phyloP scores from a whole-genome alignment of 768 basidiomycete species.

The Hemileccinum rubropunctum region DNA sequence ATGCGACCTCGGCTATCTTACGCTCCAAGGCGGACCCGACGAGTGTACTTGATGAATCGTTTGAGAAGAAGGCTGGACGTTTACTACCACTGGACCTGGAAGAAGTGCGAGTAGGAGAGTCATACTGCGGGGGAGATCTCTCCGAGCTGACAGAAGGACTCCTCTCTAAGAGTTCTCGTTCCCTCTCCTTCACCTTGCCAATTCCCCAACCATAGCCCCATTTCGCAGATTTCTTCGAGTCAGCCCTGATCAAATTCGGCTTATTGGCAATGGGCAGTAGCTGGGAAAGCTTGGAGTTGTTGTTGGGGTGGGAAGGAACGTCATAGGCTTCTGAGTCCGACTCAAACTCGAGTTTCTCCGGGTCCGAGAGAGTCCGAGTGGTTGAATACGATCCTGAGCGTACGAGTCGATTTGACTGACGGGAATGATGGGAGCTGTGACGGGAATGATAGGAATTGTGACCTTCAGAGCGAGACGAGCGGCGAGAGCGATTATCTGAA shows the following conservation, averaged over 20 bases:
- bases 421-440: slow-evolving; percentile 22
- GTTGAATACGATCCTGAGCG: slow-evolving; percentile 45
- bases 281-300: slow-evolving; percentile 41
- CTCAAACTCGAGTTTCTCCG: slow-evolving; percentile 53
- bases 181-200: slow-evolving; percentile 52
- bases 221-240: slow-evolving; percentile 55
- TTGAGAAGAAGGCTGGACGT: slow-evolving; percentile 46
- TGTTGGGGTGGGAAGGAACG: slow-evolving; percentile 25
- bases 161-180: slow-evolving; percentile 34
- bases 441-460: slow-evolving; percentile 22
- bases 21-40: slow-evolving; percentile 72
- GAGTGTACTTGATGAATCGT: slow-evolving; percentile 68
- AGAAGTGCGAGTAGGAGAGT: slow-evolving; percentile 35
- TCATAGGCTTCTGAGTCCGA: slow-evolving; percentile 65
- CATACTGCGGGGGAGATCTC: slow-evolving; percentile 34
- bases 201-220: slow-evolving; percentile 75
- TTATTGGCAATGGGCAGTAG: slow-evolving; percentile 34
- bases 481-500: slow-evolving; percentile 27
- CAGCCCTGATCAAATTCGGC: slow-evolving; percentile 49
- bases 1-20: slow-evolving; percentile 64
- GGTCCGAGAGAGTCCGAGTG: slow-evolving; percentile 37
- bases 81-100: slow-evolving; percentile 39
- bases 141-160: slow-evolving; percentile 36
- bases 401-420: slow-evolving; percentile 28
- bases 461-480: slow-evolving; percentile 26